These are phyloP conservation scores for Geosmithia flava DNA, from an alignment of 2,329 filamentous ascomycete genomes.

Conservation along the genomic window DNA sequence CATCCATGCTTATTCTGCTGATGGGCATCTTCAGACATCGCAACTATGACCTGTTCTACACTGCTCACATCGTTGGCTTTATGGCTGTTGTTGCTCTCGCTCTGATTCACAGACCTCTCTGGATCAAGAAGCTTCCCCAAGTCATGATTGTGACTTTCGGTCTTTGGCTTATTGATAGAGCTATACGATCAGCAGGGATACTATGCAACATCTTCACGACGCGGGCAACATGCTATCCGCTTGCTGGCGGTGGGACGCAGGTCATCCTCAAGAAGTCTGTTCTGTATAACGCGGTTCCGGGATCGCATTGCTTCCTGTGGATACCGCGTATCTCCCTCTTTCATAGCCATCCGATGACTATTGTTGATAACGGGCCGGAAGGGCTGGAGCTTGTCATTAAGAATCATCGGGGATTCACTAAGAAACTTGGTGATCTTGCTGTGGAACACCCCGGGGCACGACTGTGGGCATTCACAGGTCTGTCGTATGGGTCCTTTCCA, in stretches of 20 bases:
- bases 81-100: conserved; percentile 25
- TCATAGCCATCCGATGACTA: conserved; percentile 44
- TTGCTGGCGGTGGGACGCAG: conserved; percentile 29
- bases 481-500: conserved; percentile 39
- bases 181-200: conserved; percentile 16
- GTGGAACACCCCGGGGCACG: conserved; percentile 24
- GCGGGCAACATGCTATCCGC: conserved; percentile 23
- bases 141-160: conserved; percentile 23
- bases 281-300: conserved; percentile 10
- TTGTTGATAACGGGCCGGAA: conserved; percentile 26
- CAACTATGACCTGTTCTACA: conserved; percentile 35
- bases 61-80: conserved; percentile 28
- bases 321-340: conserved; percentile 36
- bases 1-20: conserved; percentile 23
- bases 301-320: conserved; percentile 40
- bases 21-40: conserved; percentile 17
- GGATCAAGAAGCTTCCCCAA: conserved; percentile 18
- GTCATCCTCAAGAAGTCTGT: conserved; percentile 30
- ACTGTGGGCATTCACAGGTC: conserved; percentile 35
- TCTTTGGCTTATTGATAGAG: conserved; percentile 31
- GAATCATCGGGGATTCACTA: conserved; percentile 32
- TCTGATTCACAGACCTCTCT: conserved; percentile 30
- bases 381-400: conserved; percentile 29
- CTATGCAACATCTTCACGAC: neutral
- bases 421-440: conserved; percentile 32